Base-by-base conservation (phyloP, 2,329 filamentous ascomycete species). In the Colletotrichum sidae region DNA sequence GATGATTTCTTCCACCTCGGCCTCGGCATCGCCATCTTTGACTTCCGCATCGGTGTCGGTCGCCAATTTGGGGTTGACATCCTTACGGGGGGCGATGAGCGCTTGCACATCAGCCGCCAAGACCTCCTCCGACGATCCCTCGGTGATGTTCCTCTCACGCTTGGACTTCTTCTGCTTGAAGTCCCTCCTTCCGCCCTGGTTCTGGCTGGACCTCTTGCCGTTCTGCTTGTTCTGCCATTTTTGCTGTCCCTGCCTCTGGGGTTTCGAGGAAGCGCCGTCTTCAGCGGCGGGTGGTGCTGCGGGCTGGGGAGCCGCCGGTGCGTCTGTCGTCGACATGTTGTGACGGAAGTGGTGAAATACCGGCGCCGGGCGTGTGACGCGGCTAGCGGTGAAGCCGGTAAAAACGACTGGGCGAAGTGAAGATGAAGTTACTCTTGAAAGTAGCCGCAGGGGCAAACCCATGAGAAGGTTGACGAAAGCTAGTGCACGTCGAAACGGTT, bases 51-150 rank as follows among this genome's bases (percentile, higher is more conserved):
- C 73, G 69, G 33, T 71, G 6, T 70, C 68, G 4, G 75, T 74
- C 8, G 76, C 73, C 69, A 25, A 69, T 69, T 17, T 73, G 71
- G 6, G 73, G 41, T 54, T 63, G 64, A 65, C 64, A 62, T 69
- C 71, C 62, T 75, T 79, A 38, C 85, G 77, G 47, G 78, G 80
- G 53, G 76, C 80, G 50, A 87, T 77, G 33, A 90, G 76, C 4
- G 81, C 80, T 55, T 87, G 80, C 51, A 93, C 83, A 73, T 93
- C 91, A 54, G 83, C 77, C 53, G 85, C 79, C 50, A 93, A 80
- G 51, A 93, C 87, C 72, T 93, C 88, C 66, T 93, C 90, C 17
- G 82, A 81, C 0, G 88, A 87, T 8, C 88, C 89, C 67, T 86
- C 86, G 46, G 85, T 86, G 67, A 85, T 89, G 69, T 86, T 85